Base-by-base conservation (phyloP, 2,329 filamentous ascomycete species). In the Ilyonectria robusta region DNA sequence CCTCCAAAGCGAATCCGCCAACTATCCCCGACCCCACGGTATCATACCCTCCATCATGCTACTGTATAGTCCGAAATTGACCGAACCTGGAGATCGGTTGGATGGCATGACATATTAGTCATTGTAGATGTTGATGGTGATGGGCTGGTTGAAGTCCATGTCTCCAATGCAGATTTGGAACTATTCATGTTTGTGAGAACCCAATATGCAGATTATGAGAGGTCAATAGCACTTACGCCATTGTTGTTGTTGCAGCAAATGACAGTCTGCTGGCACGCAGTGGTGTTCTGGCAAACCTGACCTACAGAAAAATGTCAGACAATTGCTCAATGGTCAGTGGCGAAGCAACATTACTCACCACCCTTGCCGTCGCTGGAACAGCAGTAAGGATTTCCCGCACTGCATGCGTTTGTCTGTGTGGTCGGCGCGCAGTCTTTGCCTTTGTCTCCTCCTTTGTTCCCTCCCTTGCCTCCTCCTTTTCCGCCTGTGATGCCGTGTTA, bases 231-330 rank as follows among this genome's bases (percentile, higher is more conserved):
- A 70, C 71, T 66, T 59, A 75, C 72, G 0, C 72, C 72, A 35
- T 66, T 73, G 63, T 75, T 74, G 40, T 74, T 74, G 66, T 74
- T 74, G 68, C 72, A 74, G 68, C 71, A 74, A 53, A 74, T 74
- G 29, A 74, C 44, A 19, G 59, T 71, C 23, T 62, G 31, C 2
- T 31, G 64, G 21, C 72, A 75, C 9, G 65, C 47, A 7, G 67
- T 59, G 0, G 69, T 68, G 72, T 70, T 68, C 7, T 48, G 35
- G 53, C 72, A 75, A 2, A 65, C 54, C 17, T 74, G 57, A 37
- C 48, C 72, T 67, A 51, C 13, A 33, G 15, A 48, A 29, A 7
- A 8, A 9, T 10, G 40, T 50, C 11, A 55, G 55, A 9, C 7
- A 17, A 7, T 29, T 37, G 31, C 29, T 48, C 17, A n/a, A 37